phyloP scores from a whole-genome alignment of 768 basidiomycete genomes.

The Pholiota microspora region DNA sequence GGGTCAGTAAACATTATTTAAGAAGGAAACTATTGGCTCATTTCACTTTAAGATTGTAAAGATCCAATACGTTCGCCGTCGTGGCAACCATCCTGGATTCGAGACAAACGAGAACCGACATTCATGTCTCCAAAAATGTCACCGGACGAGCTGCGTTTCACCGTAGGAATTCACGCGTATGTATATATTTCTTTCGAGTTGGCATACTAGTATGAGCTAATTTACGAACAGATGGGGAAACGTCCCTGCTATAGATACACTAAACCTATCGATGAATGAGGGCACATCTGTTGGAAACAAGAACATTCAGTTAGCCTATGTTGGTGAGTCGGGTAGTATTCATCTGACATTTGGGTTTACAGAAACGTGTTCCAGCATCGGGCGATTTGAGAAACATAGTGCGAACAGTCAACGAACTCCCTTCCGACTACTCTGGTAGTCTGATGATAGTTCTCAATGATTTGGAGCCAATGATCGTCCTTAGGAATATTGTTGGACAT shows the following conservation, averaged over 20 bases:
- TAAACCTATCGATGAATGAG: constrained; percentile 28
- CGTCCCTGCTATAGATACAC: constrained; percentile 26
- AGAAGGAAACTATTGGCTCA: neutral
- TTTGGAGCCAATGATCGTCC: constrained; percentile 20
- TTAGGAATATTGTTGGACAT: too few relatives aligned
- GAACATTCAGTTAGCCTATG: constrained; percentile 25
- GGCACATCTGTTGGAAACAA: constrained; percentile 5
- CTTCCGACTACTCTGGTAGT: constrained; percentile 36
- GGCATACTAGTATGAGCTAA: too few relatives aligned
- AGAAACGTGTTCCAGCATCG: constrained; percentile 31
- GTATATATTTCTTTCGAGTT: constrained; percentile 13
- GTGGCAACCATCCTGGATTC: constrained; percentile 24
- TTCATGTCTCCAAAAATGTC: constrained; percentile 12
- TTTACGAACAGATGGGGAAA: constrained; percentile 28
- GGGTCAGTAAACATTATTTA: constrained; percentile 19
- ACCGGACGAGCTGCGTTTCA: constrained; percentile 10
- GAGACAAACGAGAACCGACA: constrained; percentile 17
- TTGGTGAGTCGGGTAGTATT: constrained; percentile 26
- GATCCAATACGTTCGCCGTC: constrained; percentile 16
- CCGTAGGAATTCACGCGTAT: constrained; percentile 17
- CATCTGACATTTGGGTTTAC: too few relatives aligned
- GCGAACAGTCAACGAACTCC: constrained; percentile 40
- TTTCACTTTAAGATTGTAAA: constrained; percentile 22
- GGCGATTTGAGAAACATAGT: constrained; percentile 48
- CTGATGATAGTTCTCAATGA: constrained; percentile 44